Percentiles rank a stretch among this genome's conserved stretches.
These are phyloP conservation scores for Plantago coronopus DNA, from an alignment of 305 asterid genomes.

Conservation along the genomic window DNA sequence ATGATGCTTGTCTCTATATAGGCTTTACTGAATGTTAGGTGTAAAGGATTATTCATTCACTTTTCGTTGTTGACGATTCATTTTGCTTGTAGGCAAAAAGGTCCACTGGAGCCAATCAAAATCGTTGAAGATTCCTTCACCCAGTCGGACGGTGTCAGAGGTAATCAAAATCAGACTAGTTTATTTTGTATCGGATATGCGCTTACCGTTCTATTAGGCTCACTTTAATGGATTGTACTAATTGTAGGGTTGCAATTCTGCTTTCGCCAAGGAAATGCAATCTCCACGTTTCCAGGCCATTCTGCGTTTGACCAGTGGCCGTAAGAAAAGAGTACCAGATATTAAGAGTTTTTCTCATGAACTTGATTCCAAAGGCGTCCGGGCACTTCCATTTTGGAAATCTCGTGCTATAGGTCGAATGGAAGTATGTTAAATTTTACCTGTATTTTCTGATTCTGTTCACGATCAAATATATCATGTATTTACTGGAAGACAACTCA, in stretches of 20 bases:
- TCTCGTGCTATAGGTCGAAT: slow-evolving; percentile 82
- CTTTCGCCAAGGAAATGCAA: slow-evolving; percentile 86
- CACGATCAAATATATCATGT: slow-evolving; percentile 23
- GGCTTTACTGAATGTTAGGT: not conserved
- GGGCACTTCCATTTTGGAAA: slow-evolving; percentile 94
- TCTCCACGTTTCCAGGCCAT: slow-evolving; percentile 97
- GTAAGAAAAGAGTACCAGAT: slow-evolving; percentile 58
- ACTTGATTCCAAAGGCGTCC: slow-evolving; percentile 90
- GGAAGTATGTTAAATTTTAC: slow-evolving; percentile 67
- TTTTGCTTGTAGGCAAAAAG: slow-evolving; percentile 50
- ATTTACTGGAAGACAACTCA: slow-evolving; percentile 17
- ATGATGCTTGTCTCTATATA: not conserved
- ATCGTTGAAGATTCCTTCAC: slow-evolving; percentile 54
- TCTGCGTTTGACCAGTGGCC: slow-evolving; percentile 82
- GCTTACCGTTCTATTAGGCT: slow-evolving; percentile 18
- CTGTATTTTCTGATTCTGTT: slow-evolving; percentile 38
- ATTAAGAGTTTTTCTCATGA: slow-evolving; percentile 97
- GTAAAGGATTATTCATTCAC: not conserved
- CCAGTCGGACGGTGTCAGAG: slow-evolving; percentile 54
- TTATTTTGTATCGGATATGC: slow-evolving; percentile 7
- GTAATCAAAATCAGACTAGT: slow-evolving; percentile 37
- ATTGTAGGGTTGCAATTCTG: slow-evolving; percentile 60
- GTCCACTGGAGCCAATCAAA: slow-evolving; percentile 66
- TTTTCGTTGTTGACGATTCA: slow-evolving; percentile 6
- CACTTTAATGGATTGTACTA: slow-evolving; percentile 26